Evolutionary conservation across 75 land plant genomes (phyloP).

Genomic region (Chamaecyparis obtusa): DNA sequence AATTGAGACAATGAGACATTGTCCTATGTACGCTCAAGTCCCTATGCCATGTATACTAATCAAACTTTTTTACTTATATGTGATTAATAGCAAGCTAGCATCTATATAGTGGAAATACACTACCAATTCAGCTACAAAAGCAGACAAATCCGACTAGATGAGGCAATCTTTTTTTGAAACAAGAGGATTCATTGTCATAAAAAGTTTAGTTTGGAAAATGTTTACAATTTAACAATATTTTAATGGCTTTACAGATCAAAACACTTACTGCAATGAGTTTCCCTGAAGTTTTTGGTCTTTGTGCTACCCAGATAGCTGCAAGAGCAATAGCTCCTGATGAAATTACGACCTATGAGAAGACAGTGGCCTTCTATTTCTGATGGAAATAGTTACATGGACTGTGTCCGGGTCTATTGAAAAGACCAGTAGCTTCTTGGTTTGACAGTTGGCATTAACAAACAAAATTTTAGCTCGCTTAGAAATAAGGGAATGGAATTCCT

Average conservation of each 20-base stretch:
- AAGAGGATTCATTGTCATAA: not conserved
- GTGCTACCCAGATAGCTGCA: constrained; percentile 72
- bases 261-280: constrained; percentile 72
- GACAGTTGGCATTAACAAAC: too few relatives aligned
- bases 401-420: too few relatives aligned
- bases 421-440: too few relatives aligned
- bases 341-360: constrained; percentile 60
- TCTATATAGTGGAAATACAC: not conserved
- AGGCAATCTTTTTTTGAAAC: not conserved
- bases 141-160: not conserved
- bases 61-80: not conserved
- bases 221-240: not conserved
- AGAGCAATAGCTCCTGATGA: constrained; percentile 87
- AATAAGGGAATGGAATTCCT: too few relatives aligned
- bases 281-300: constrained; percentile 69
- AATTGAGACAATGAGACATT: too few relatives aligned
- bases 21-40: not conserved
- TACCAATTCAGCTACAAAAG: not conserved
- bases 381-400: too few relatives aligned
- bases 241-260: not conserved
- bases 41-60: not conserved
- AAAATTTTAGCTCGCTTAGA: too few relatives aligned
- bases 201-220: not conserved
- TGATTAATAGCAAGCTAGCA: not conserved
- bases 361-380: too few relatives aligned